Evolutionary conservation across 129 eudicot species (phyloP).

Genomic region (Cynara cardunculus): DNA sequence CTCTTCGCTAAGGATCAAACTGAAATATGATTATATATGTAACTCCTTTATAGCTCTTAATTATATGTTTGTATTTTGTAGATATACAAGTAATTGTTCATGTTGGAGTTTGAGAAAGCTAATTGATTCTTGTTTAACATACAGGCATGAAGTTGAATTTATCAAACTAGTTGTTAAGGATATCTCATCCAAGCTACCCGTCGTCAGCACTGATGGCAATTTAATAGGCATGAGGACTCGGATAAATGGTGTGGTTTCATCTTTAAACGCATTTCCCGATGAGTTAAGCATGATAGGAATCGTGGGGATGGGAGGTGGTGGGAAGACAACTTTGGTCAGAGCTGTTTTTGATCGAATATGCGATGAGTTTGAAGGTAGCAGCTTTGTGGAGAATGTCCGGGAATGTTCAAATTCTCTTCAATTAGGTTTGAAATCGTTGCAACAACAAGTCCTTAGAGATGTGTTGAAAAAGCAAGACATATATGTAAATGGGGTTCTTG

Average conservation of each 20-base stretch:
- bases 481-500: not conserved
- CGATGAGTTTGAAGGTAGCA: conserved; percentile 8
- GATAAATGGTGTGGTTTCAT: not conserved
- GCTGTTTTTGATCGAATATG: conserved; percentile 9
- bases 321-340: conserved; percentile 28
- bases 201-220: not conserved
- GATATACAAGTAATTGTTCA: not conserved
- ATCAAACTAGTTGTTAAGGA: not conserved
- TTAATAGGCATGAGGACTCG: conserved; percentile 5
- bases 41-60: not conserved
- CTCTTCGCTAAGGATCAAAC: not conserved
- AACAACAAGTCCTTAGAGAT: not conserved
- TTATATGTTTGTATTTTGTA: not conserved
- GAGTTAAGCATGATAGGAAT: conserved; percentile 22
- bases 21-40: not conserved
- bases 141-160: conserved; percentile 11
- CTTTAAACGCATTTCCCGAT: not conserved
- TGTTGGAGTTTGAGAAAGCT: not conserved
- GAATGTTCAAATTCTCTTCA: not conserved
- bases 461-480: no score
- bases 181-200: conserved; percentile 1
- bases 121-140: not conserved
- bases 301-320: conserved; percentile 25
- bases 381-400: conserved; percentile 17
- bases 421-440: not conserved